Percentiles rank a stretch among this genome's conserved stretches.
Evolutionary conservation across 352 stramenopile genomes (phyloP).

Genomic region (Blastocystis sp.): DNA sequence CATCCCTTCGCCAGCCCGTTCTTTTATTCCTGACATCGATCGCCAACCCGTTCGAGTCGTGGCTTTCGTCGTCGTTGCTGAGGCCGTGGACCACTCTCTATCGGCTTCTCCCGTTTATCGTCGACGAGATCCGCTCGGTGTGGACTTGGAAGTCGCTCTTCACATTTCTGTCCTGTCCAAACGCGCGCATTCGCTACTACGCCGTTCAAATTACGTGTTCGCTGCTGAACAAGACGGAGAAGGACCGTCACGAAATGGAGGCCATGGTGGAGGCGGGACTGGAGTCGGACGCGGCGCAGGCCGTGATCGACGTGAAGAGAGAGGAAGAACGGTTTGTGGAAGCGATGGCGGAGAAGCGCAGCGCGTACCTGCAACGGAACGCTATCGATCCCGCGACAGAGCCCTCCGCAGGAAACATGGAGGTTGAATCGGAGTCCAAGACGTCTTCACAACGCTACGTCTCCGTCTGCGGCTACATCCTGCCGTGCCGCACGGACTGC

Average conservation of each 20-base stretch:
- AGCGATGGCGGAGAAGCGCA: neutral
- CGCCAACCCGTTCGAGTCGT: conserved; percentile 45
- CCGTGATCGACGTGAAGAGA: conserved; percentile 2
- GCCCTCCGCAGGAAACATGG: neutral
- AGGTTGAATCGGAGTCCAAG: neutral
- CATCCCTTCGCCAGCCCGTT: conserved; percentile 29
- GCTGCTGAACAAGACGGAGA: conserved; percentile 58
- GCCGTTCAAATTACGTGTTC: conserved; percentile 48
- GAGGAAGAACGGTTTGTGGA: neutral
- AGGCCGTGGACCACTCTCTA: conserved; percentile 48
- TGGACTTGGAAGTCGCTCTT: conserved; percentile 65
- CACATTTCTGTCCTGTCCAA: conserved; percentile 34
- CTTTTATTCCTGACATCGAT: conserved; percentile 60
- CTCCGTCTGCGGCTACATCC: conserved; percentile 48
- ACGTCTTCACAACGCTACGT: neutral
- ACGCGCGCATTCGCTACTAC: conserved; percentile 45
- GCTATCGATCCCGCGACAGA: neutral
- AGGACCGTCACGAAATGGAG: conserved; percentile 57
- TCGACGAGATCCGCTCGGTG: conserved; percentile 37
- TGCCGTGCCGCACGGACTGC: neutral
- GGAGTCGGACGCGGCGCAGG: neutral
- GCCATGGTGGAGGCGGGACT: conserved; percentile 23
- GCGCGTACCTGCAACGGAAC: conserved; percentile 20
- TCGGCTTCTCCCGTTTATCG: conserved; percentile 27
- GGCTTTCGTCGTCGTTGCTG: conserved; percentile 15